Evolutionary conservation across 345 rosid species (phyloP).

Genomic region (Brassica cretica): DNA sequence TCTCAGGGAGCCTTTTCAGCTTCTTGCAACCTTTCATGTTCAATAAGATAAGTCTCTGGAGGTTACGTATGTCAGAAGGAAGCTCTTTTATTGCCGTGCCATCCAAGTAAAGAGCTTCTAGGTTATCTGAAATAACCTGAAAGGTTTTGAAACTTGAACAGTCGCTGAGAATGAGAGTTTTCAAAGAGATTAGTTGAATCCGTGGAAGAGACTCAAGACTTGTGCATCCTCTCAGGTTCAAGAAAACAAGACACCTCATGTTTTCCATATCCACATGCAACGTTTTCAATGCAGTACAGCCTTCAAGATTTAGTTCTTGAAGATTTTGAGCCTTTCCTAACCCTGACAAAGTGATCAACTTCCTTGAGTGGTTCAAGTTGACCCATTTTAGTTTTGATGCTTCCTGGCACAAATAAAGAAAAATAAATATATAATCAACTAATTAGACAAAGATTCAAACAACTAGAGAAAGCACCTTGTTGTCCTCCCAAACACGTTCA

Average conservation of each 20-base stretch:
- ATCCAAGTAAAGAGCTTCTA: constrained; percentile 17
- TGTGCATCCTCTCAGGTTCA: constrained; percentile 28
- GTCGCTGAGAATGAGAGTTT: constrained; percentile 13
- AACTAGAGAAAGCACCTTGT: constrained; percentile 29
- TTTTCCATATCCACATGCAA: background rate
- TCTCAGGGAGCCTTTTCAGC: constrained; percentile 24
- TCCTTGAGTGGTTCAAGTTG: constrained; percentile 12
- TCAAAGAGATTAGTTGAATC: background rate
- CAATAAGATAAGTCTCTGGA: constrained; percentile 13
- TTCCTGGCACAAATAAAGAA: constrained; percentile 15
- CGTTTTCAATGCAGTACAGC: constrained; percentile 21
- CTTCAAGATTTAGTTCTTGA: constrained; percentile 24
- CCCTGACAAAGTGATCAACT: constrained; percentile 25
- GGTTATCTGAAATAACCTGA: background rate
- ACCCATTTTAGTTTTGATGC: constrained; percentile 28
- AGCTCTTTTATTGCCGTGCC: constrained; percentile 32
- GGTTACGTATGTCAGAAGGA: background rate
- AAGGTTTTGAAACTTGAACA: constrained; percentile 29
- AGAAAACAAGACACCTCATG: constrained; percentile 14
- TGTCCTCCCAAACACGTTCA: constrained; percentile 34
- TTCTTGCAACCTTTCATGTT: constrained; percentile 31
- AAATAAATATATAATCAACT: background rate
- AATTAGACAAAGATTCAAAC: background rate
- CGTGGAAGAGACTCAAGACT: constrained; percentile 14
- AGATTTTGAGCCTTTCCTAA: constrained; percentile 29